These are phyloP conservation scores for Pseudocercospora crystallina DNA, from an alignment of 2,329 filamentous ascomycete species.

Conservation along the genomic window DNA sequence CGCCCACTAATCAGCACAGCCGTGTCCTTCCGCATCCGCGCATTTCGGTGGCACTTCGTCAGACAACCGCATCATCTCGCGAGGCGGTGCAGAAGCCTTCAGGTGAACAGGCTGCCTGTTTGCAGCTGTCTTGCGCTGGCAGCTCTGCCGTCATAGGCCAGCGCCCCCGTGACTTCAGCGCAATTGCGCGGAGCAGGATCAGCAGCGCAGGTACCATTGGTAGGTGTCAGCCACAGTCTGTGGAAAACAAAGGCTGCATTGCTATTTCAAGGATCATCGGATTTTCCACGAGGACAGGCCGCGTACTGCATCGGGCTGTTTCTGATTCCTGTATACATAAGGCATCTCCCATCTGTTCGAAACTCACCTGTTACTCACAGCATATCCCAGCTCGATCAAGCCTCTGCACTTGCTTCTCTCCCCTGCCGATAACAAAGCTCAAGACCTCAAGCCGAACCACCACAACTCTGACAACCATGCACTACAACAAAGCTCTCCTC, in stretches of 20 bases:
- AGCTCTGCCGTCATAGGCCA: background rate
- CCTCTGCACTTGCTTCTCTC: background rate
- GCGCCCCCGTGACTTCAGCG: background rate
- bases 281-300: background rate
- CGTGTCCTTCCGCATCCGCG: background rate
- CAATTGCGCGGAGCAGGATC: too few relatives aligned
- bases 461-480: constrained; percentile 20
- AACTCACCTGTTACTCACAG: background rate
- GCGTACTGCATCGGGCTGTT: background rate
- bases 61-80: background rate
- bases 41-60: background rate
- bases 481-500: constrained; percentile 23
- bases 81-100: constrained; percentile 1
- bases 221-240: constrained; percentile 1
- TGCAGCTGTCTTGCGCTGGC: too few relatives aligned
- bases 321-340: background rate
- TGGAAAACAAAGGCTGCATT: constrained; percentile 1
- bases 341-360: background rate
- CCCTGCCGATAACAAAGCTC: too few relatives aligned
- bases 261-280: constrained; percentile 5
- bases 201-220: too few relatives aligned
- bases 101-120: too few relatives aligned
- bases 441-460: background rate
- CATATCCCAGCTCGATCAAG: background rate
- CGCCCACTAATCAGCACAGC: background rate